These are phyloP conservation scores for Volvariella surrecta DNA, from an alignment of 1,284 basidiomycete species.

Conservation along the genomic window DNA sequence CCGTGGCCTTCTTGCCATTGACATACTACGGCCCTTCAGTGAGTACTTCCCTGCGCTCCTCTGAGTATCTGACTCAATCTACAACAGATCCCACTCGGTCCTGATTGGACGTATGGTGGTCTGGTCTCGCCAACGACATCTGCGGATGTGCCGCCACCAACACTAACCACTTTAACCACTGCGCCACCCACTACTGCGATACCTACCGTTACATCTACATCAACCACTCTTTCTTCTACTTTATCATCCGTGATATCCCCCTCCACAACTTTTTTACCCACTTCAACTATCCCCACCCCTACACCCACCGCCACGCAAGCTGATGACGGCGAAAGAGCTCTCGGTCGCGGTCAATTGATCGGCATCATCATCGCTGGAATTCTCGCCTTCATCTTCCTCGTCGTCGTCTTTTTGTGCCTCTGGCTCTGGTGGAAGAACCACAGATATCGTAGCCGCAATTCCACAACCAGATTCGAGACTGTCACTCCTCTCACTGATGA, in stretches of 20 bases:
- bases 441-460: constrained; percentile 20
- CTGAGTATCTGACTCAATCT: neutral
- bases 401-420: constrained; percentile 40
- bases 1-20: constrained; percentile 48
- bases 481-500: constrained; percentile 43
- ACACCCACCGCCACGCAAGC: neutral
- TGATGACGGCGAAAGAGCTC: constrained; percentile 2
- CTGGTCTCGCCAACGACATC: constrained; percentile 39
- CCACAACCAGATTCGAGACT: constrained; percentile 17
- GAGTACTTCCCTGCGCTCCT: constrained; percentile 23
- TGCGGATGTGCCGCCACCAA: constrained; percentile 16
- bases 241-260: constrained; percentile 10
- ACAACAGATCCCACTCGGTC: constrained; percentile 55
- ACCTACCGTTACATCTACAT: constrained; percentile 24
- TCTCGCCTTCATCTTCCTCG: constrained; percentile 45
- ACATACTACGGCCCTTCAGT: constrained; percentile 72
- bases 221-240: constrained; percentile 18
- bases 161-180: constrained; percentile 18
- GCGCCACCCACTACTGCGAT: constrained; percentile 20
- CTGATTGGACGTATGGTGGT: constrained; percentile 62
- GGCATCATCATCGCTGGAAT: constrained; percentile 39
- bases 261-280: constrained; percentile 13
- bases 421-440: constrained; percentile 41
- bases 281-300: constrained; percentile 14
- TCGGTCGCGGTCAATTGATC: constrained; percentile 33